These are phyloP conservation scores for Aspergillus pseudoglaucus DNA, from an alignment of 2,329 filamentous ascomycete genomes.

Conservation along the genomic window DNA sequence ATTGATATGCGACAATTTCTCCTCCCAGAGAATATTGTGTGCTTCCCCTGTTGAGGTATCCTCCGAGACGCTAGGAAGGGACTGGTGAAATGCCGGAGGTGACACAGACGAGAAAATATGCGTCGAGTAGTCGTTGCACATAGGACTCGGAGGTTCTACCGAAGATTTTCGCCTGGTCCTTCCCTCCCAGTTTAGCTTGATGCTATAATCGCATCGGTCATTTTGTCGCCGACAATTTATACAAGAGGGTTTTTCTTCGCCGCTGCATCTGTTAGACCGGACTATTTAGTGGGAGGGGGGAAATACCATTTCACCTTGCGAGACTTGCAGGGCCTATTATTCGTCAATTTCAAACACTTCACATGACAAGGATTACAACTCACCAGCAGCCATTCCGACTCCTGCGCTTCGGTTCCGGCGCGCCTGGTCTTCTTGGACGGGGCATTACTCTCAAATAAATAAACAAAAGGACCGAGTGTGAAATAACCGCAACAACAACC, in stretches of 20 bases:
- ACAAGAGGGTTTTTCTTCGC: constrained; percentile 68
- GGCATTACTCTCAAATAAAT: constrained; percentile 45
- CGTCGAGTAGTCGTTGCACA: constrained; percentile 17
- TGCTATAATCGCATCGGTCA: constrained; percentile 72
- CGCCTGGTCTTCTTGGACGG: constrained; percentile 58
- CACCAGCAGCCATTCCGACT: constrained; percentile 65
- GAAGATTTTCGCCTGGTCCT: constrained; percentile 54
- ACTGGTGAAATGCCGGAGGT: constrained; percentile 3
- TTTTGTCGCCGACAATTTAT: constrained; percentile 65
- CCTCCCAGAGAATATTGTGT: constrained; percentile 2
- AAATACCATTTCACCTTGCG: constrained; percentile 68
- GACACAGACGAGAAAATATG: constrained; percentile 10
- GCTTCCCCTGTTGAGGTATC: constrained; percentile 3
- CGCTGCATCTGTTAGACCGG: constrained; percentile 38
- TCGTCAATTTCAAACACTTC: neutral
- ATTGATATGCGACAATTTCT: neutral
- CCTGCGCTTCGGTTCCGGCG: constrained; percentile 59
- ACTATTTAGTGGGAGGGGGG: neutral
- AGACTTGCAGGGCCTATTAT: constrained; percentile 65
- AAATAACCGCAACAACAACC: constrained; percentile 9
- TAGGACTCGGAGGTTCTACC: constrained; percentile 27
- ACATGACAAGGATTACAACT: constrained; percentile 15
- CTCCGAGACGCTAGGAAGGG: neutral
- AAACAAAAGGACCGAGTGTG: constrained; percentile 7
- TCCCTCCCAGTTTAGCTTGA: constrained; percentile 74